Base-by-base conservation (phyloP, 2,329 filamentous ascomycete species). In the Pseudocercospora ulei region DNA sequence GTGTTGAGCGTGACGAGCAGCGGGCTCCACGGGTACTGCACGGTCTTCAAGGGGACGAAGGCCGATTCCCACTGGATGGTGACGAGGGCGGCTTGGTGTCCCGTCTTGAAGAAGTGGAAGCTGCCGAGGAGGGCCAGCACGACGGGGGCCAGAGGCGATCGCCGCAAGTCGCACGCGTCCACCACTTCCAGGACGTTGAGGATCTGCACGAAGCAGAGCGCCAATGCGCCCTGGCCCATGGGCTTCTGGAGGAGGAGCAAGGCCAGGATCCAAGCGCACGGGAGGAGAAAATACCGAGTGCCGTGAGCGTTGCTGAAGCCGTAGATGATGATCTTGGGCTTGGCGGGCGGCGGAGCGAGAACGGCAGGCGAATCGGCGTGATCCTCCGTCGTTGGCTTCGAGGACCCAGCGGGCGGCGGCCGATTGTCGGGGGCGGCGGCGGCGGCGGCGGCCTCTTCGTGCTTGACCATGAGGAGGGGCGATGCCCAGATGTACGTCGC, bases 81-180 rank as follows among this genome's bases (percentile, higher is more conserved):
- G 51, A 79, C 74, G 14, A 94, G 72, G 0, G 78, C 81, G 7
- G 88, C 88, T 63, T 96, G 88, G 62, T 98, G 90, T 45, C 90
- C 90, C 0, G 90, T 98, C 59, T 93, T 95, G 75, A 98, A 98
- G 68, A 79, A 98, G 67, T 95, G 80, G 63, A 88, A 93, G 55
- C 82, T 85, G 43, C 87, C 90, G 1, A 98, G 75, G n/a, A 96
- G 65, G 7, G 78, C 88, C 16, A 96, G 73, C 47, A 92, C 71
- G 24, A 90, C 68, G 12, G 90, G 87, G 0, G 86, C 88, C 52
- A 96, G 81, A 4, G 85, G 71, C 28, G 77, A 78, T 33, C 73
- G 68, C 9, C 78, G 75, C 1, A 77, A 62, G 20, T 65, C 65
- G 51, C 77, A 77, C 2, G 72, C 74, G 57, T 77, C 73, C 38